Base-by-base conservation (phyloP, 768 basidiomycete species). In the Saitozyma sp. region DNA sequence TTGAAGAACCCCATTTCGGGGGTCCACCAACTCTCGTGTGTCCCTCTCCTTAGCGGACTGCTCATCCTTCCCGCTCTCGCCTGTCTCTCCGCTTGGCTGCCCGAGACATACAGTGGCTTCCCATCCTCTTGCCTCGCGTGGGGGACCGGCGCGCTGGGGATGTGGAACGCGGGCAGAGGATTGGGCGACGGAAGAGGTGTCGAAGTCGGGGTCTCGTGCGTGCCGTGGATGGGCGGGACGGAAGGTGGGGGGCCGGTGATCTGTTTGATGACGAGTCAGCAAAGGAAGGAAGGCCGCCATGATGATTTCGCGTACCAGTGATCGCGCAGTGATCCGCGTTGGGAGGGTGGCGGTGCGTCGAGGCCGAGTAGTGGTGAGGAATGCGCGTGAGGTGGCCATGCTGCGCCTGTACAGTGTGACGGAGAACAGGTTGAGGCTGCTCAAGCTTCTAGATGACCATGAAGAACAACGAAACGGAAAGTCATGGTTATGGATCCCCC, bases 21-120 rank as follows among this genome's bases (percentile, higher is more conserved):
- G 20, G 66, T 69, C 75, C 75, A 76, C 72, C 75, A 73, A 67
- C 66, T 70, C 65, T 76, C 75, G 63, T 76, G 73, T 20, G 66
- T 76, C 4, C 75, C 75, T 51, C 72, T 70, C 48, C 75, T 64
- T 19, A 76, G 51, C 1, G 72, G 72, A 59, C 68, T 70, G 46
- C 69, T 71, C 72, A 69, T 73, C 52, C 74, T 53, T 3, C 66
- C 62, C 9, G 59, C 50, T 29, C 72, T 56, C 0, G 72, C 70
- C 29, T 65, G 56, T 29, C 72, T 42, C 19, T 74, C 72, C n/a
- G 72, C 70, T 45, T 67, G 72, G 43, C 61, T 66, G 7, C 70
- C 74, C 29, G 67, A 50, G 6, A 75, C 71, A 56, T 75, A 75
- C 9, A 75, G 49, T 13, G 74, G 74, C 52, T 65, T 70, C 9